Percentiles rank a stretch among this genome's conserved stretches.
Conservation (phyloP, 257 asterid species). For the Solanum tacnaense region DNA sequence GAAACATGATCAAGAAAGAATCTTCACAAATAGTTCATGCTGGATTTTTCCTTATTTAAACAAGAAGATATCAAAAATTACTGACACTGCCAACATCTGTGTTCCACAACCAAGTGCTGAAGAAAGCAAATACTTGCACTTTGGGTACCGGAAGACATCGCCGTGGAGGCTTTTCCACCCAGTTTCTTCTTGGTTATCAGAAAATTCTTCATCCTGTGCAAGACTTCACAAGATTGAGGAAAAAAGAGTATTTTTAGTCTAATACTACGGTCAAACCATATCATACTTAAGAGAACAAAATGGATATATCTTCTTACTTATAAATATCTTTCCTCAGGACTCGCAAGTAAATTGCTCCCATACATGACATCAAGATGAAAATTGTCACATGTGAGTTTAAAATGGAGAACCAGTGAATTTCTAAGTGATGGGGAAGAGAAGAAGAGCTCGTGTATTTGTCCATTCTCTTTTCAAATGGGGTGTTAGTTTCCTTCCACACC, state of each 20-base stretch:
- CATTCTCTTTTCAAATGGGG: conserved; percentile 9
- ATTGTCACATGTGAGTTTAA: neutral
- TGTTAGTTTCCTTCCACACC: neutral
- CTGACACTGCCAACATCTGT: conserved; percentile 15
- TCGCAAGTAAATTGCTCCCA: conserved; percentile 11
- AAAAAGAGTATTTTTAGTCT: neutral
- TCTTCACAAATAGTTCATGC: neutral
- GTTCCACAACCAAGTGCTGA: conserved; percentile 19
- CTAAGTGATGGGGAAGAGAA: neutral
- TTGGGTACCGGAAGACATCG: conserved; percentile 19
- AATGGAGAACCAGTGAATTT: conserved; percentile 3
- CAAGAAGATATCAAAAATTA: neutral
- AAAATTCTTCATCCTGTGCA: conserved; percentile 15
- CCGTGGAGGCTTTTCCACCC: conserved; percentile 13
- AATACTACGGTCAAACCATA: neutral
- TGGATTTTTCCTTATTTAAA: neutral
- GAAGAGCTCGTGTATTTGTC: neutral
- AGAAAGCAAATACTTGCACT: conserved; percentile 10
- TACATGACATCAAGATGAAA: conserved; percentile 3
- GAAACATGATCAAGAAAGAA: neutral
- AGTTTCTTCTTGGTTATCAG: too few relatives aligned
- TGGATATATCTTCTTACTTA: neutral
- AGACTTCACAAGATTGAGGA: neutral
- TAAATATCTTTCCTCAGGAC: conserved; percentile 14
- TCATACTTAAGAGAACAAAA: neutral